phyloP scores from a whole-genome alignment of 2,329 filamentous ascomycete species.

The Exophiala dermatitidis region DNA sequence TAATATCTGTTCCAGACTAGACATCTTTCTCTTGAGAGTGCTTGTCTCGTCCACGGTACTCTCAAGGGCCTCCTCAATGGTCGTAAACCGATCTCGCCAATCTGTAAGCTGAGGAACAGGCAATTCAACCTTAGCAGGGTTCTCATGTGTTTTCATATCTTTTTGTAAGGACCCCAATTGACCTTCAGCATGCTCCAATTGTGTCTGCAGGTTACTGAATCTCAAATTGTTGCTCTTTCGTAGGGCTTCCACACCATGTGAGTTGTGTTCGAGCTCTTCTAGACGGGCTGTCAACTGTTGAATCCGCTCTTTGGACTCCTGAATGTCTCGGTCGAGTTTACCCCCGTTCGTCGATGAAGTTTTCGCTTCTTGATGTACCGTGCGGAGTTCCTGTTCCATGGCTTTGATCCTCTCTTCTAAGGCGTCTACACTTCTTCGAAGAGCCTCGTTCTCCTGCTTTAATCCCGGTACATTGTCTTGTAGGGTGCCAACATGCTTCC shows the following conservation, averaged over 20 bases:
- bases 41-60: neutral
- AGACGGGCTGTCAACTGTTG: neutral
- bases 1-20: neutral
- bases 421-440: neutral
- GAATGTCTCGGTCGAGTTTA: neutral
- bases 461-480: neutral
- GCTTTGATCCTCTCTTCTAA: neutral
- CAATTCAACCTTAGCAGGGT: neutral
- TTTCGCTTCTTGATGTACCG: neutral
- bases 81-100: neutral
- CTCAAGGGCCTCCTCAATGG: neutral
- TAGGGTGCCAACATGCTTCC: neutral
- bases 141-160: neutral
- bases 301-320: neutral
- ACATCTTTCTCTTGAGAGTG: neutral
- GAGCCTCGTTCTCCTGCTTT: neutral
- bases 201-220: neutral
- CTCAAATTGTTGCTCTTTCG: conserved; percentile 1
- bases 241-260: neutral
- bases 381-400: neutral
- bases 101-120: neutral
- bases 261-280: neutral
- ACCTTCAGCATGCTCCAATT: neutral
- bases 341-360: neutral
- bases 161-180: neutral